Evolutionary conservation across 1,284 basidiomycete species (phyloP).

Genomic region (Tremellales sp.): DNA sequence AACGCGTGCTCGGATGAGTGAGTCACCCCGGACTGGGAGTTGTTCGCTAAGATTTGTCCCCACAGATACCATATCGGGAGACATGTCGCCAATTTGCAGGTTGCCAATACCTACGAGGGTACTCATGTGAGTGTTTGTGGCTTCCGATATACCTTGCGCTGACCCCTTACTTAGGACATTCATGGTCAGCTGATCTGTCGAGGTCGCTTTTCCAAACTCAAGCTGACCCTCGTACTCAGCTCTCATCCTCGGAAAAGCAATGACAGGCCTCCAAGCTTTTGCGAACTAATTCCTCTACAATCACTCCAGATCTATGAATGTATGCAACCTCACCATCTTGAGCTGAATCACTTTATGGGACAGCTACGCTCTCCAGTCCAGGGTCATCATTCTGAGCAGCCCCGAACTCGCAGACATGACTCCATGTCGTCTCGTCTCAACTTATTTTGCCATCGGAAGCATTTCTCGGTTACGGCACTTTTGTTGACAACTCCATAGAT

Average conservation of each 20-base stretch:
- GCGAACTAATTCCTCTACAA: slow-evolving; percentile 29
- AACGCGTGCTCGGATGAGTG: slow-evolving; percentile 87
- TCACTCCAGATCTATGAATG: background rate
- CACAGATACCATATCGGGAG: slow-evolving; percentile 76
- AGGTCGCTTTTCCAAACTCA: background rate
- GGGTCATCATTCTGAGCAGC: too few species aligned
- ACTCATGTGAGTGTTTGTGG: slow-evolving; percentile 32
- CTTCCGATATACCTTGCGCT: slow-evolving; percentile 5
- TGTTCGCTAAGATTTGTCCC: background rate
- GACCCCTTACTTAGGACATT: slow-evolving; percentile 59
- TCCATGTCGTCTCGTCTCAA: too few species aligned
- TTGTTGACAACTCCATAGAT: too few species aligned
- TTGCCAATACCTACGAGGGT: slow-evolving; percentile 90
- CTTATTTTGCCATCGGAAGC: too few species aligned
- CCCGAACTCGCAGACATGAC: too few species aligned
- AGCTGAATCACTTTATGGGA: too few species aligned
- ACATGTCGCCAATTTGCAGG: slow-evolving; percentile 85
- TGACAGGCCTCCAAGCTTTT: slow-evolving; percentile 82
- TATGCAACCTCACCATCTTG: too few species aligned
- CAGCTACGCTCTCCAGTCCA: too few species aligned
- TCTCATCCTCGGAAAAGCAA: slow-evolving; percentile 84
- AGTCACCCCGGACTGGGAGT: slow-evolving; percentile 32
- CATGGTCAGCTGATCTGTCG: slow-evolving; percentile 50
- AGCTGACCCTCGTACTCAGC: slow-evolving; percentile 40
- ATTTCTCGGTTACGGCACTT: too few species aligned